Conservation (phyloP, 1,139 yeast genomes). For the Yamadazyma buinensis region DNA sequence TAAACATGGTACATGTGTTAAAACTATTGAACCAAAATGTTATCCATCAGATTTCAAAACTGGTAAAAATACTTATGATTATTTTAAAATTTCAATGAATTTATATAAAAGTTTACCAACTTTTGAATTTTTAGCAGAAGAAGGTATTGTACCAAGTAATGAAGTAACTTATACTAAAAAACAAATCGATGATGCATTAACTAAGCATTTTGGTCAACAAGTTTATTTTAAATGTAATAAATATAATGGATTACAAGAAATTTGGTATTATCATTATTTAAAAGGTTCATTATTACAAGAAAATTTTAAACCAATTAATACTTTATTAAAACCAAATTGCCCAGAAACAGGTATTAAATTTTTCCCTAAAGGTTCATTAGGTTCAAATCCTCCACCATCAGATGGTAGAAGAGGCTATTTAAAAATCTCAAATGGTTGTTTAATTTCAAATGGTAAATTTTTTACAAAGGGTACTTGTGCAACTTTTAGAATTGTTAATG, state of each 20-base stretch:
- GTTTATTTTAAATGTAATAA: slow-evolving; percentile 68
- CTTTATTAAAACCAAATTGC: slow-evolving; percentile 56
- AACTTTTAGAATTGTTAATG: slow-evolving; percentile 41
- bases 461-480: slow-evolving; percentile 85
- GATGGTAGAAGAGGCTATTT: slow-evolving; percentile 45
- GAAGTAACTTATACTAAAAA: slow-evolving; percentile 58
- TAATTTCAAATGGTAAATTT: slow-evolving; percentile 85
- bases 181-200: slow-evolving; percentile 64
- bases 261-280: slow-evolving; percentile 86
- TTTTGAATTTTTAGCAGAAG: slow-evolving; percentile 57
- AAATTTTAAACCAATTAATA: slow-evolving; percentile 60
- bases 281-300: slow-evolving; percentile 71
- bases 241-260: slow-evolving; percentile 67
- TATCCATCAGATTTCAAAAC: slow-evolving; percentile 28
- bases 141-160: slow-evolving; percentile 67
- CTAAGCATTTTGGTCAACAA: slow-evolving; percentile 52
- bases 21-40: slow-evolving; percentile 72
- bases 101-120: slow-evolving; percentile 69
- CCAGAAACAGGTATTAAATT: slow-evolving; percentile 68
- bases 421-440: slow-evolving; percentile 62
- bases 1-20: slow-evolving; percentile 92
- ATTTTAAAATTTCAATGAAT: slow-evolving; percentile 61
- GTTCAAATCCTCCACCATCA: slow-evolving; percentile 28
- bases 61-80: slow-evolving; percentile 70
- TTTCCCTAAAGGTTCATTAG: slow-evolving; percentile 59